Conservation (phyloP, 1,284 basidiomycete genomes). For the Heterobasidion occidentale region DNA sequence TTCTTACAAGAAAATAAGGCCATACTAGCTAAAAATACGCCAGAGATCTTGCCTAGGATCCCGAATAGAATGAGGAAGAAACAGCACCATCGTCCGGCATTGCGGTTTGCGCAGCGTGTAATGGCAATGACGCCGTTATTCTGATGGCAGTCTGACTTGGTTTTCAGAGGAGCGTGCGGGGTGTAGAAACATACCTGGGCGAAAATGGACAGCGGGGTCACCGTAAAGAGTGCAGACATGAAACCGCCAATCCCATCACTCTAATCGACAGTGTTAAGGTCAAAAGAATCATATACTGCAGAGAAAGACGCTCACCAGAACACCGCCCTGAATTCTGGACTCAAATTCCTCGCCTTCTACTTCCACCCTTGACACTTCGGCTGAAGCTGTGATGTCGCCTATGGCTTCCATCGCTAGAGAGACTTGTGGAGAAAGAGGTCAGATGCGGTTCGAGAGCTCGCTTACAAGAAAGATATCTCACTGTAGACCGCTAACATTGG, state of each 20-base stretch:
- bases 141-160: conserved; percentile 18
- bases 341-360: conserved; percentile 73
- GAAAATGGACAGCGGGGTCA: conserved; percentile 74
- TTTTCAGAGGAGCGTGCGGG: not conserved
- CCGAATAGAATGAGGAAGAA: conserved; percentile 62
- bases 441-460: not conserved
- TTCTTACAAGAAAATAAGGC: conserved; percentile 2
- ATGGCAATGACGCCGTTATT: conserved; percentile 75
- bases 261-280: conserved; percentile 21
- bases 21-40: conserved; percentile 66
- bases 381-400: conserved; percentile 80
- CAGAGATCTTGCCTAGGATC: conserved; percentile 67
- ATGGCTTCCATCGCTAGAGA: conserved; percentile 79
- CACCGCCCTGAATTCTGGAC: conserved; percentile 76
- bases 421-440: conserved; percentile 27
- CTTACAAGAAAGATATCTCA: conserved; percentile 18
- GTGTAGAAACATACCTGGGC: conserved; percentile 42
- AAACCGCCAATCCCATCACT: conserved; percentile 72
- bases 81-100: conserved; percentile 67
- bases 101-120: conserved; percentile 65
- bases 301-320: conserved; percentile 45
- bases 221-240: conserved; percentile 72
- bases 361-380: conserved; percentile 68
- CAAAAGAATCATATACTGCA: not conserved
- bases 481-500: conserved; percentile 80